phyloP scores from a whole-genome alignment of 1,139 yeast species.

The Diutina neorugosa region DNA sequence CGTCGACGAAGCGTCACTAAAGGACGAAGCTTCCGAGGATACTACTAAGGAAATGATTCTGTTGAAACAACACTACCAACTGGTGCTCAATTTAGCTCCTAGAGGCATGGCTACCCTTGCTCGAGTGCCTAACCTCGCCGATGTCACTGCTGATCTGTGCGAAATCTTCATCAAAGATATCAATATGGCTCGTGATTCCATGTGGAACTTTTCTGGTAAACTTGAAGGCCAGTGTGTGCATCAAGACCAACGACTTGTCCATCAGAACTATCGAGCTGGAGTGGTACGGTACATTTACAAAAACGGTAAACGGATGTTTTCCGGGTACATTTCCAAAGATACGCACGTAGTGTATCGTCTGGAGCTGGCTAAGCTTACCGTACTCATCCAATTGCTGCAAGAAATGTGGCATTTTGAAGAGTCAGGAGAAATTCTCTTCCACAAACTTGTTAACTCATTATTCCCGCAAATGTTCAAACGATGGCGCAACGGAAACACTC shows the following conservation, averaged over 20 bases:
- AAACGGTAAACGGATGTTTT: conserved; percentile 53
- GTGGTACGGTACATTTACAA: conserved; percentile 57
- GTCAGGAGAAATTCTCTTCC: conserved; percentile 88
- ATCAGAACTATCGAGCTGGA: conserved; percentile 47
- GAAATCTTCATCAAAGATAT: conserved; percentile 77
- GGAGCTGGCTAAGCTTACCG: conserved; percentile 76
- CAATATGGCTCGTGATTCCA: conserved; percentile 77
- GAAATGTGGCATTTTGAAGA: conserved; percentile 99
- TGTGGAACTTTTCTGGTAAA: conserved; percentile 73
- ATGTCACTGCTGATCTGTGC: conserved; percentile 65
- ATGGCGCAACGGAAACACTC: conserved; percentile 81
- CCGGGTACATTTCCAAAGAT: conserved; percentile 54
- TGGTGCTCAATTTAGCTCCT: conserved; percentile 54
- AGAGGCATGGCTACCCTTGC: conserved; percentile 49
- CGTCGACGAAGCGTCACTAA: conserved; percentile 19
- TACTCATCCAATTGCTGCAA: conserved; percentile 75
- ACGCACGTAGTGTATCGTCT: conserved; percentile 82
- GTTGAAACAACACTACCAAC: conserved; percentile 52
- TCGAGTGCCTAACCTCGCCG: conserved; percentile 20
- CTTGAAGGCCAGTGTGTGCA: conserved; percentile 57
- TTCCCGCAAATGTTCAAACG: conserved; percentile 81
- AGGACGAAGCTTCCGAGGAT: conserved; percentile 17
- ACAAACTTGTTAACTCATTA: conserved; percentile 79
- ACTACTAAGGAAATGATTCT: conserved; percentile 13
- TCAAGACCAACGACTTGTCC: conserved; percentile 51